phyloP scores from a whole-genome alignment of 176 grass and related monocot species.

The Phoenix dactylifera region DNA sequence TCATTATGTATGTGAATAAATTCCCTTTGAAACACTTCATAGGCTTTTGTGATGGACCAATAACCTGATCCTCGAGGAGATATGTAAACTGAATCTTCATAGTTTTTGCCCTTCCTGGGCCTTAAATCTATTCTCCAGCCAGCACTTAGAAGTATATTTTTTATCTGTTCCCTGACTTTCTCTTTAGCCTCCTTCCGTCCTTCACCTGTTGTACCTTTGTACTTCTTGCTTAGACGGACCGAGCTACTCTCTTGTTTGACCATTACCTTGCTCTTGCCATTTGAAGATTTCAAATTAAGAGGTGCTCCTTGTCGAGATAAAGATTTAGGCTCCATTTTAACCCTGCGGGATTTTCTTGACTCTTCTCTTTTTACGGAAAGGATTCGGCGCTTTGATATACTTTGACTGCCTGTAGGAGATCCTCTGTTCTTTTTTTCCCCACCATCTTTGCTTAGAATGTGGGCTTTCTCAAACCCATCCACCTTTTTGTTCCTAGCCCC shows the following conservation, averaged over 20 bases:
- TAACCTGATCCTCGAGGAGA: constrained; percentile 61
- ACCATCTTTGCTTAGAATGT: constrained; percentile 14
- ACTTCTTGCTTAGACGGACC: constrained; percentile 2
- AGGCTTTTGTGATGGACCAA: too few species aligned
- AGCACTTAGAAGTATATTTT: constrained; percentile 58
- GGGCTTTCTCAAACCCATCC: constrained; percentile 34
- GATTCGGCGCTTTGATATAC: constrained; percentile 23
- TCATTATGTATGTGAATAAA: constrained; percentile 27
- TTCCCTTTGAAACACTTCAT: constrained; percentile 19
- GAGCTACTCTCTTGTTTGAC: background rate
- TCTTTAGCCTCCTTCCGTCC: constrained; percentile 26
- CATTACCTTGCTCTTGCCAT: constrained; percentile 7
- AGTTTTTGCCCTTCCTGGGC: constrained; percentile 70
- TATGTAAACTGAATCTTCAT: constrained; percentile 86
- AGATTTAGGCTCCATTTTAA: constrained; percentile 19
- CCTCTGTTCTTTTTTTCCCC: constrained; percentile 2
- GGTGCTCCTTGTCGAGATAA: constrained; percentile 12
- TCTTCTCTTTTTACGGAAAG: constrained; percentile 19
- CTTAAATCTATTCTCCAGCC: constrained; percentile 89
- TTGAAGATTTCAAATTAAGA: constrained; percentile 2
- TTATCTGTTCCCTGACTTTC: constrained; percentile 80
- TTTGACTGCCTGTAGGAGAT: constrained; percentile 7
- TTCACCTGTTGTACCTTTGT: background rate
- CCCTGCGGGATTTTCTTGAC: constrained; percentile 12
- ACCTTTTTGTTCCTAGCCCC: constrained; percentile 26